These are phyloP conservation scores for Phytophthora capsici DNA, from an alignment of 352 stramenopile species.

Conservation along the genomic window DNA sequence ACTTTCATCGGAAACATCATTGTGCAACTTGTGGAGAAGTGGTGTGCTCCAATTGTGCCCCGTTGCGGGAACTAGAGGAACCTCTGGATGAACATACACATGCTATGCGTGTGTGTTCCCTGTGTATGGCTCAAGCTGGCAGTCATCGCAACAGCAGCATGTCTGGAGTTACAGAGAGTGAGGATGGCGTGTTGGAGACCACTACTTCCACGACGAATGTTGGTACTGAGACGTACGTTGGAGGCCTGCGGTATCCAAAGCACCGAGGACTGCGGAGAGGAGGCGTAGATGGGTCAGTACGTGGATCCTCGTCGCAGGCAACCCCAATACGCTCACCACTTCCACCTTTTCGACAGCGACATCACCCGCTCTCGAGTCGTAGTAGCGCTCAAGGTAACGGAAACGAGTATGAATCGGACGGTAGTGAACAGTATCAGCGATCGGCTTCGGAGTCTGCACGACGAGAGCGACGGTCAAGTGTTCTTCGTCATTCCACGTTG, in stretches of 20 bases:
- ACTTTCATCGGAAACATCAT: conserved; percentile 82
- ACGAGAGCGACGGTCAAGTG: conserved; percentile 15
- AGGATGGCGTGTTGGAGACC: conserved; percentile 32
- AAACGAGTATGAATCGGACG: conserved; percentile 14
- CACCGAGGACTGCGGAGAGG: conserved; percentile 26
- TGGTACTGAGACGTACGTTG: conserved; percentile 57
- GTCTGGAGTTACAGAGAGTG: conserved; percentile 33
- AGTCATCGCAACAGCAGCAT: conserved; percentile 33
- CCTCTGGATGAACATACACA: conserved; percentile 59
- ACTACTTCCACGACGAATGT: conserved; percentile 50
- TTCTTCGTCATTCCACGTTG: conserved; percentile 38
- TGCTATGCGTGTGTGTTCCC: conserved; percentile 68
- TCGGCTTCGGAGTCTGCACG: conserved; percentile 15
- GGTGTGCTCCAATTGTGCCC: conserved; percentile 76
- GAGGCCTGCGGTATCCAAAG: conserved; percentile 41
- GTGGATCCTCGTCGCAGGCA: conserved; percentile 9
- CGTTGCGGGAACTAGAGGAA: conserved; percentile 75
- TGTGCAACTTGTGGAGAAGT: conserved; percentile 81
- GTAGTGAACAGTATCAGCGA: conserved; percentile 19
- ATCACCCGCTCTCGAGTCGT: conserved; percentile 12
- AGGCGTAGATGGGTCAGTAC: conserved; percentile 25
- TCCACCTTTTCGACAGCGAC: conserved; percentile 27
- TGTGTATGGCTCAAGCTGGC: conserved; percentile 64
- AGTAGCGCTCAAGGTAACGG: conserved; percentile 17
- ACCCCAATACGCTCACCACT: conserved; percentile 24